Conservation (phyloP, 2,329 filamentous ascomycete species). For the Exophiala mesophila region DNA sequence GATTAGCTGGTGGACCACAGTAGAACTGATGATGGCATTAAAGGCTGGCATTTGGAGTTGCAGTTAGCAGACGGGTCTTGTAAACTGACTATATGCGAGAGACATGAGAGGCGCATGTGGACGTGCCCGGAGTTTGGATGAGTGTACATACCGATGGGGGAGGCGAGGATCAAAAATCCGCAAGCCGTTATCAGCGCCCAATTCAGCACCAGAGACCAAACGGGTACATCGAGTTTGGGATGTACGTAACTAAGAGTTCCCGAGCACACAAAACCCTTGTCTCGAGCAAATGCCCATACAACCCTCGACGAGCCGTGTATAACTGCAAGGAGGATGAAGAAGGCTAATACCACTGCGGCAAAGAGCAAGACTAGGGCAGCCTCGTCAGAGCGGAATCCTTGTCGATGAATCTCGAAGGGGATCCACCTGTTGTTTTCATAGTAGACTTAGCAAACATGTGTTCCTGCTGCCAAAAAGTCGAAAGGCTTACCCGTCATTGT, state of each 20-base stretch:
- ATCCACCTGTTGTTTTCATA: constrained; percentile 34
- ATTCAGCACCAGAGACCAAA: constrained; percentile 23
- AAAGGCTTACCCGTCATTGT: constrained; percentile 27
- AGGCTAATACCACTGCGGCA: constrained; percentile 7
- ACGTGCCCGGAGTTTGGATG: no score
- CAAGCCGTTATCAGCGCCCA: constrained; percentile 23
- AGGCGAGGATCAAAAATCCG: constrained; percentile 28
- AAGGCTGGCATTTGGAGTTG: constrained; percentile 18
- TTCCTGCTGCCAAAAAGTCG: constrained; percentile 26
- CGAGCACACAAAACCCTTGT: constrained; percentile 18
- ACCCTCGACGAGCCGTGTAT: constrained; percentile 27
- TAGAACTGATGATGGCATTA: constrained; percentile 26
- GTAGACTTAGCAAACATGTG: constrained; percentile 46
- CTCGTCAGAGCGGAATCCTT: constrained; percentile 13
- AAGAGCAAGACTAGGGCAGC: constrained; percentile 13
- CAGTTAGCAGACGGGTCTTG: no score
- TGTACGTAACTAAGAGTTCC: constrained; percentile 25
- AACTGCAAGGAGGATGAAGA: constrained; percentile 25
- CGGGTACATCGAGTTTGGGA: constrained; percentile 20
- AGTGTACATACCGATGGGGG: constrained; percentile 18
- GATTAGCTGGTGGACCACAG: constrained; percentile 12
- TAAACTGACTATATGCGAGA: constrained; percentile 13
- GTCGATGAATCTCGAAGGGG: constrained; percentile 20
- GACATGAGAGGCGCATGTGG: not conserved
- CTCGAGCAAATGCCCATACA: constrained; percentile 30